Percentiles rank a stretch among this genome's conserved stretches.
phyloP scores from a whole-genome alignment of 208 protist genomes.

The Herpetomonas tarakana region DNA sequence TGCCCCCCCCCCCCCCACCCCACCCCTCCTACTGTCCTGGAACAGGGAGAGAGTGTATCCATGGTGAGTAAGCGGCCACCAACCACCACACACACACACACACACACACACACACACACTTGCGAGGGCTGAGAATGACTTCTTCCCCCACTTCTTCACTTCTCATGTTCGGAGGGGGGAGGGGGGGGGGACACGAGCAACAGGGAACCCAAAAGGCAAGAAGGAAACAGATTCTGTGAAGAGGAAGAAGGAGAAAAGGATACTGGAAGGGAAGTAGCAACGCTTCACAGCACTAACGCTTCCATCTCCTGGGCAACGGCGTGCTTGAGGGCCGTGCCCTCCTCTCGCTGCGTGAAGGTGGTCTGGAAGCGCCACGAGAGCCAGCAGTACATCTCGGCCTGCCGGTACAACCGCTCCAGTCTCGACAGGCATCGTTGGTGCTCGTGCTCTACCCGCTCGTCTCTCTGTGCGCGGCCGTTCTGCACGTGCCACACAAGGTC shows the following conservation, averaged over 20 bases:
- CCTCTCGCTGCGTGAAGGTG: constrained; percentile 65
- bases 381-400: constrained; percentile 85
- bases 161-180: too few species aligned
- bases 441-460: constrained; percentile 5
- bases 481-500: not conserved
- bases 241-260: constrained; percentile 4
- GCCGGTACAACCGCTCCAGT: constrained; percentile 54
- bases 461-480: not conserved
- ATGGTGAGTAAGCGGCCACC: too few species aligned
- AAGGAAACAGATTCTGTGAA: not conserved
- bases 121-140: not conserved
- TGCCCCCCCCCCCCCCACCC: too few species aligned
- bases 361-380: constrained; percentile 76
- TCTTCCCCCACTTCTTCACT: too few species aligned
- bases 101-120: too few species aligned
- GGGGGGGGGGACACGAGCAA: not conserved
- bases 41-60: too few species aligned
- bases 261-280: constrained; percentile 3
- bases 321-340: constrained; percentile 38
- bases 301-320: constrained; percentile 26
- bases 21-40: too few species aligned
- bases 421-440: not conserved
- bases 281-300: not conserved
- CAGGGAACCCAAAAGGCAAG: not conserved
- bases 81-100: too few species aligned